Percentiles rank a stretch among this genome's conserved stretches.
phyloP scores from a whole-genome alignment of 78 protist genomes.

The Dictyostelium intermedium region DNA sequence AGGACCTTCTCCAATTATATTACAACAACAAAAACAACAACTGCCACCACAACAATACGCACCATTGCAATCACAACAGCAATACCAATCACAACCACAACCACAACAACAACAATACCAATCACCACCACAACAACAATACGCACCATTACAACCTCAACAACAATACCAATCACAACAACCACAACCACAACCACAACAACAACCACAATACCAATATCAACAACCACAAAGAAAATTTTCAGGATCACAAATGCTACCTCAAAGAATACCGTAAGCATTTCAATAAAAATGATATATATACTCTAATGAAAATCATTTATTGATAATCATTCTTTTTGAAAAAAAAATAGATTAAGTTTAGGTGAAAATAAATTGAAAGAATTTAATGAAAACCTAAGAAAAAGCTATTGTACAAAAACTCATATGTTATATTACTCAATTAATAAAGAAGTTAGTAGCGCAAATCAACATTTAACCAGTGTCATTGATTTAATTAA shows the following conservation, averaged over 20 bases:
- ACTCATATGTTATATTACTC: constrained; percentile 18
- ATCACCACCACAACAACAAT: no score
- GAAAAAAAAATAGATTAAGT: constrained; percentile 11
- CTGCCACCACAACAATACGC: neutral
- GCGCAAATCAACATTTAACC: constrained; percentile 33
- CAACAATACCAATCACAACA: neutral
- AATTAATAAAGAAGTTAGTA: constrained; percentile 3
- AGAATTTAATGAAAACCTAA: constrained; percentile 50
- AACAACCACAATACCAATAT: neutral
- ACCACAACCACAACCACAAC: neutral
- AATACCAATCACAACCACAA: neutral
- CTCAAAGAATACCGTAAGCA: constrained; percentile 51
- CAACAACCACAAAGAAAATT: neutral
- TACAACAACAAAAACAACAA: neutral
- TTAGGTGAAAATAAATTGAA: constrained; percentile 59
- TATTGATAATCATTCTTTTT: neutral
- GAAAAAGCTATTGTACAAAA: constrained; percentile 22
- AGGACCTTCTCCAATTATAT: neutral
- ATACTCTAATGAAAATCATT: neutral
- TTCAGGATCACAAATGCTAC: constrained; percentile 7
- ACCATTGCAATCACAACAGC: neutral
- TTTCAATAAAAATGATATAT: neutral
- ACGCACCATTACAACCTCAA: neutral
- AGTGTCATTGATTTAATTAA: constrained; percentile 25
- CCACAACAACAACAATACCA: neutral